phyloP scores from a whole-genome alignment of 345 rosid genomes.

The Chamaenerion angustifolium region DNA sequence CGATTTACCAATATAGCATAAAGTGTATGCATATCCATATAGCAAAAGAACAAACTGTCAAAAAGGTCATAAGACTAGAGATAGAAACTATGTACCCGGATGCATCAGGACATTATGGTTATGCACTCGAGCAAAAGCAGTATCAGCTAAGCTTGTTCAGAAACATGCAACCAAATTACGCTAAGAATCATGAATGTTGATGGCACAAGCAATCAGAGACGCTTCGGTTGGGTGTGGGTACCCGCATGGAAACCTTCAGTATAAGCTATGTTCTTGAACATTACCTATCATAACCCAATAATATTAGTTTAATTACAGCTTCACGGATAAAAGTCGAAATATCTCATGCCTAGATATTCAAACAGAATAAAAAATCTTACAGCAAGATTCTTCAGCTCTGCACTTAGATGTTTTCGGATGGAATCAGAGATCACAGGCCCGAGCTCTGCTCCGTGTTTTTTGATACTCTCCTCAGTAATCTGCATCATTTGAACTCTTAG shows the following conservation, averaged over 20 bases:
- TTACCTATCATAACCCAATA: conserved; percentile 30
- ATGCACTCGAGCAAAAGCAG: no score
- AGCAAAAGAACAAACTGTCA: no score
- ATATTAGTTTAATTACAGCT: neutral
- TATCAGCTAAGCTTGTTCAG: no score
- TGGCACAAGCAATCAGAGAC: conserved; percentile 5
- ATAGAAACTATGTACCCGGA: no score
- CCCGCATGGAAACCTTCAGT: conserved; percentile 77
- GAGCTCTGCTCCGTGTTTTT: conserved; percentile 32
- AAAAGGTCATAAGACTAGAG: no score
- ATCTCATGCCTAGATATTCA: neutral
- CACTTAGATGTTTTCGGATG: conserved; percentile 30
- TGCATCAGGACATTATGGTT: no score
- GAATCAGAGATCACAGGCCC: conserved; percentile 35
- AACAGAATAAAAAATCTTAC: conserved; percentile 28
- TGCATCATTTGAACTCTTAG: conserved; percentile 12
- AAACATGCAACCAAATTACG: no score
- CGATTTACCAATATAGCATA: no score
- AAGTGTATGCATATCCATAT: no score
- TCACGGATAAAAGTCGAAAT: neutral
- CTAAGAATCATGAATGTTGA: no score
- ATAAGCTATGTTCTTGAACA: conserved; percentile 77
- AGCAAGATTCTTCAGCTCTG: conserved; percentile 49
- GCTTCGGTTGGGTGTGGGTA: conserved; percentile 21
- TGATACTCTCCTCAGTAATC: conserved; percentile 31